Percentiles rank a stretch among this genome's conserved stretches.
Evolutionary conservation across 257 asterid genomes (phyloP).

Genomic region (Solanum chaucha): DNA sequence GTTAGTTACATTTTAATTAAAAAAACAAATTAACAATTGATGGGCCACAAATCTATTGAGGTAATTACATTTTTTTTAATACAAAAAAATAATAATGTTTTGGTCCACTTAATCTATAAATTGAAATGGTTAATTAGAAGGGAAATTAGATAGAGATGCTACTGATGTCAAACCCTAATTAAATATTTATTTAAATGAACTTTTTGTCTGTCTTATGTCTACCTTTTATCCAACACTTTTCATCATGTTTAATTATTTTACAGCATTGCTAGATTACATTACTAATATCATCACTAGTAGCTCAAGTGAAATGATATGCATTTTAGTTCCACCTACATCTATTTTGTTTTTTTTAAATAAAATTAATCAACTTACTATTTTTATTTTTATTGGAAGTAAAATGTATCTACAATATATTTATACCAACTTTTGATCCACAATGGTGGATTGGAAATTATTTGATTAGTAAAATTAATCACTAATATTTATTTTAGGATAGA

Average conservation of each 20-base stretch:
- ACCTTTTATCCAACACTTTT: conserved; percentile 36
- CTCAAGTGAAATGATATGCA: neutral
- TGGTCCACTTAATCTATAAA: neutral
- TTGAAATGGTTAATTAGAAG: neutral
- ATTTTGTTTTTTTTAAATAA: neutral
- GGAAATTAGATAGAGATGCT: conserved; percentile 1
- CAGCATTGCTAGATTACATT: neutral
- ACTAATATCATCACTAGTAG: neutral
- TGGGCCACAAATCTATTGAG: neutral
- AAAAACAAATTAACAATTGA: neutral
- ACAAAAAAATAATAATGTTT: neutral
- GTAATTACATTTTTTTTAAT: neutral
- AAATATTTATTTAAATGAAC: conserved; percentile 23
- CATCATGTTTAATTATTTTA: conserved; percentile 14
- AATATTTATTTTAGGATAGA: too few relatives aligned
- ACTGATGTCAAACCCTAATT: conserved; percentile 7
- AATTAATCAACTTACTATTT: neutral
- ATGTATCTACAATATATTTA: neutral
- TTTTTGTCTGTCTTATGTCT: conserved; percentile 34
- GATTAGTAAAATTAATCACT: neutral
- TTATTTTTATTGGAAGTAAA: neutral
- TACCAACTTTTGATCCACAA: neutral
- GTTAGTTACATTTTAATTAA: neutral
- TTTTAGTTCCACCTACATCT: neutral
- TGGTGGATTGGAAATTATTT: neutral